Conservation (phyloP, 2,329 filamentous ascomycete genomes). For the Beauveria pseudobassiana region DNA sequence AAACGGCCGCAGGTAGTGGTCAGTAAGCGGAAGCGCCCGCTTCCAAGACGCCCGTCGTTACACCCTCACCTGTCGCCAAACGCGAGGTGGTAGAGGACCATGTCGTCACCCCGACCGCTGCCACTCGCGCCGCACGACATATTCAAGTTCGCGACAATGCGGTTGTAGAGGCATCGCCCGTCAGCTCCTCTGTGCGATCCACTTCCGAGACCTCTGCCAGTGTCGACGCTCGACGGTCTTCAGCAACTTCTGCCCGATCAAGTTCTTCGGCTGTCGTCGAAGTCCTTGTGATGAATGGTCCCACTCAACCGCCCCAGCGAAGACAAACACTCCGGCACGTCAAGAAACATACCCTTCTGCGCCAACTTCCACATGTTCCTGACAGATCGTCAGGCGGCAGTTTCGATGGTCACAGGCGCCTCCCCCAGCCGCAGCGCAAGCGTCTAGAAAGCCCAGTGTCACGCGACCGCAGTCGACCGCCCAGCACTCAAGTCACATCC, state of each 20-base stretch:
- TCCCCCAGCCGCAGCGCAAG: conserved; percentile 5
- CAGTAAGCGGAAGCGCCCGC: conserved; percentile 38
- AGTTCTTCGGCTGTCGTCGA: conserved; percentile 50
- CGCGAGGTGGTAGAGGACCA: conserved; percentile 40
- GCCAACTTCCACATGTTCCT: conserved; percentile 19
- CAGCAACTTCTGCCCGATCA: conserved; percentile 47
- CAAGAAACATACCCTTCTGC: conserved; percentile 45
- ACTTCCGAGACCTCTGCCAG: conserved; percentile 32
- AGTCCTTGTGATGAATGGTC: conserved; percentile 46
- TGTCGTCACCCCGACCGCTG: conserved; percentile 42
- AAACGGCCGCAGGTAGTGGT: conserved; percentile 47
- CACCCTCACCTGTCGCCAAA: conserved; percentile 16
- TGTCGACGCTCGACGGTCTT: conserved; percentile 41
- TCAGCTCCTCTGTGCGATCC: conserved; percentile 24
- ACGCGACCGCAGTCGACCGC: conserved; percentile 17
- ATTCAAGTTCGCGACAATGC: conserved; percentile 38
- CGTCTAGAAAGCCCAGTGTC: background rate
- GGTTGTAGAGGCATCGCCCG: conserved; percentile 29
- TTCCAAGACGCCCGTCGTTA: conserved; percentile 18
- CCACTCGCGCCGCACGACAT: conserved; percentile 39
- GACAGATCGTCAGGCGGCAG: background rate
- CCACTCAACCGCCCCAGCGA: conserved; percentile 34
- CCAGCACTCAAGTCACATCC: conserved; percentile 39
- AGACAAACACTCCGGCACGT: conserved; percentile 54
- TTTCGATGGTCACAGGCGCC: background rate